Percentiles rank a stretch among this genome's conserved stretches.
Evolutionary conservation across 495 filamentous ascomycete genomes (phyloP).

Genomic region (Polyplosphaeria fusca): DNA sequence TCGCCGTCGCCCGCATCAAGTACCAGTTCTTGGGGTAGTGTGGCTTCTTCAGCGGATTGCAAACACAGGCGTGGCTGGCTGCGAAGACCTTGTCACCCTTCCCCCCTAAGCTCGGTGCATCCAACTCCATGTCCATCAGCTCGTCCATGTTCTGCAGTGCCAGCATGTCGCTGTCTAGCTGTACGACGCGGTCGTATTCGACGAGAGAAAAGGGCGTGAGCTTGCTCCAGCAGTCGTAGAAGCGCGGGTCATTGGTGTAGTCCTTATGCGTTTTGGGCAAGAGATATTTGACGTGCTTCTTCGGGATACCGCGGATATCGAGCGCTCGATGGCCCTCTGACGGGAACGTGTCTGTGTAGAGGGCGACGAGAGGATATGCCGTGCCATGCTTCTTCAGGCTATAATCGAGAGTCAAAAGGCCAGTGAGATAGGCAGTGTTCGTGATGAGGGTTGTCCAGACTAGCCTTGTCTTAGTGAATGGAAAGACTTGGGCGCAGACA

Average conservation of each 20-base stretch:
- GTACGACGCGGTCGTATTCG: constrained; percentile 69
- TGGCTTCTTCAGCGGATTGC: constrained; percentile 71
- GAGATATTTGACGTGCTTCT: constrained; percentile 60
- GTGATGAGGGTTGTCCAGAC: constrained; percentile 81
- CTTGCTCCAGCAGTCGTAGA: constrained; percentile 84
- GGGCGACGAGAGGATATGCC: constrained; percentile 68
- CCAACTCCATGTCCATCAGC: constrained; percentile 71
- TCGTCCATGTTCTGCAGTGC: constrained; percentile 79
- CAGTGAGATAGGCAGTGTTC: constrained; percentile 68
- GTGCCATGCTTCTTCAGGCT: constrained; percentile 58
- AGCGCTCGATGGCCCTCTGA: constrained; percentile 61
- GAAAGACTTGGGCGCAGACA: background rate
- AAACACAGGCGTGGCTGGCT: constrained; percentile 73
- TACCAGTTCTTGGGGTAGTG: constrained; percentile 76
- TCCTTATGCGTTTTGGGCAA: constrained; percentile 56
- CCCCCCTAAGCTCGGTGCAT: constrained; percentile 51
- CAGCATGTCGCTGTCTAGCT: constrained; percentile 84
- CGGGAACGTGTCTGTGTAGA: constrained; percentile 72
- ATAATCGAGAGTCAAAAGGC: constrained; percentile 68
- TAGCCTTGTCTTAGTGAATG: constrained; percentile 25
- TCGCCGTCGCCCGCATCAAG: constrained; percentile 15
- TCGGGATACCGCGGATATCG: constrained; percentile 58
- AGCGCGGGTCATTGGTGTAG: constrained; percentile 64
- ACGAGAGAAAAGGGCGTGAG: constrained; percentile 68
- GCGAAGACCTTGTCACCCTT: constrained; percentile 64